phyloP scores from a whole-genome alignment of 495 filamentous ascomycete genomes.

The Collariella sp. region DNA sequence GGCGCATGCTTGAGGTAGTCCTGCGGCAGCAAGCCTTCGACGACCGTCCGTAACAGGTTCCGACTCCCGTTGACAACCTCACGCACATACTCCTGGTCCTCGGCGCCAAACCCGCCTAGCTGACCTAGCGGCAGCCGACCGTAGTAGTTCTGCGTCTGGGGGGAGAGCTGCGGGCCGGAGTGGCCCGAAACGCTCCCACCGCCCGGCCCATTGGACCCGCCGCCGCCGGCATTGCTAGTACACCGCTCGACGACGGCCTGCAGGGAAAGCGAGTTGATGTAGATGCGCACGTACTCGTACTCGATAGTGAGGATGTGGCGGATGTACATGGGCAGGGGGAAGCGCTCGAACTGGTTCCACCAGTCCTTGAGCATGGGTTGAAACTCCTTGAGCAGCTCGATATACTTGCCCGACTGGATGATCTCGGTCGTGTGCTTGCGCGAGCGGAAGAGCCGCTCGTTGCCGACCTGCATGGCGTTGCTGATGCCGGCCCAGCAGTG shows the following conservation, averaged over 20 bases:
- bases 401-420: slow-evolving; percentile 77
- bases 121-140: slow-evolving; percentile 47
- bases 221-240: slow-evolving; percentile 57
- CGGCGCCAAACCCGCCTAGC: slow-evolving; percentile 47
- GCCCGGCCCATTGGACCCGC: slow-evolving; percentile 17
- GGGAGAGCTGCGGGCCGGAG: slow-evolving; percentile 40
- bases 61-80: slow-evolving; percentile 85
- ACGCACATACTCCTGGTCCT: slow-evolving; percentile 69
- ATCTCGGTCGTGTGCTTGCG: slow-evolving; percentile 75
- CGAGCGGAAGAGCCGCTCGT: slow-evolving; percentile 74
- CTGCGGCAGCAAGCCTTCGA: slow-evolving; percentile 70
- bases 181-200: slow-evolving; percentile 34
- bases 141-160: slow-evolving; percentile 50
- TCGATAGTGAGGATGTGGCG: slow-evolving; percentile 81
- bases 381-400: slow-evolving; percentile 68
- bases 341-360: slow-evolving; percentile 63
- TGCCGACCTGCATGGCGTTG: slow-evolving; percentile 78
- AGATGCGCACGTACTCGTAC: slow-evolving; percentile 81
- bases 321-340: slow-evolving; percentile 63
- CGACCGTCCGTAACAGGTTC: slow-evolving; percentile 71
- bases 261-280: slow-evolving; percentile 84
- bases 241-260: slow-evolving; percentile 94
- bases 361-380: slow-evolving; percentile 67
- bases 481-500: slow-evolving; percentile 89
- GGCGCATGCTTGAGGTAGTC: slow-evolving; percentile 87